Conservation (phyloP, 2,329 filamentous ascomycete genomes). For the Cordyceps cateniannulata region DNA sequence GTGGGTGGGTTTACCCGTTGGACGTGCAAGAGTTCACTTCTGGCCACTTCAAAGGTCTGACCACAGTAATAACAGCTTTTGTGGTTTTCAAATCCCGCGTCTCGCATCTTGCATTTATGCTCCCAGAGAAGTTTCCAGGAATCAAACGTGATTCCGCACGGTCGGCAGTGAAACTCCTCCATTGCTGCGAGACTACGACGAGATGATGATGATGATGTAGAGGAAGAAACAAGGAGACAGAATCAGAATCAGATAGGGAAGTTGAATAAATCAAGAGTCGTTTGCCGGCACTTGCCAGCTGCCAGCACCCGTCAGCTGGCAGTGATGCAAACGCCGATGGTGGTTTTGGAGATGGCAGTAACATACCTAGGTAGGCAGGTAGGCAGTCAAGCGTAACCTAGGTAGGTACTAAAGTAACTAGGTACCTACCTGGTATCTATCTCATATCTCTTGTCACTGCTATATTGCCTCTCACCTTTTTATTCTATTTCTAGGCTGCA, state of each 20-base stretch:
- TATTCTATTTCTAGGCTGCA: no score
- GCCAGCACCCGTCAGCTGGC: not conserved
- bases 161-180: conserved; percentile 22
- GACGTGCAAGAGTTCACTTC: conserved; percentile 28
- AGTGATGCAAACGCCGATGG: not conserved
- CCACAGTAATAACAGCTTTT: conserved; percentile 34
- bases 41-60: conserved; percentile 27
- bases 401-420: no score
- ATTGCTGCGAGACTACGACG: not conserved
- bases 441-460: no score
- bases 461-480: no score
- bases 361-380: no score
- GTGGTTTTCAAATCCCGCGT: conserved; percentile 20
- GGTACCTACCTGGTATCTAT: no score
- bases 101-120: conserved; percentile 26
- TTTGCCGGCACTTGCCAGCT: not conserved
- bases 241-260: no score
- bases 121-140: conserved; percentile 20
- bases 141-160: conserved; percentile 23
- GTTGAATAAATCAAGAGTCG: not conserved
- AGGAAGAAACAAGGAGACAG: not conserved
- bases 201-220: not conserved
- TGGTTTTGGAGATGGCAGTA: not conserved
- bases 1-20: conserved; percentile 24
- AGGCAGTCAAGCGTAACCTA: not conserved